phyloP scores from a whole-genome alignment of 495 filamentous ascomycete species.

The Aspergillus ostianus region DNA sequence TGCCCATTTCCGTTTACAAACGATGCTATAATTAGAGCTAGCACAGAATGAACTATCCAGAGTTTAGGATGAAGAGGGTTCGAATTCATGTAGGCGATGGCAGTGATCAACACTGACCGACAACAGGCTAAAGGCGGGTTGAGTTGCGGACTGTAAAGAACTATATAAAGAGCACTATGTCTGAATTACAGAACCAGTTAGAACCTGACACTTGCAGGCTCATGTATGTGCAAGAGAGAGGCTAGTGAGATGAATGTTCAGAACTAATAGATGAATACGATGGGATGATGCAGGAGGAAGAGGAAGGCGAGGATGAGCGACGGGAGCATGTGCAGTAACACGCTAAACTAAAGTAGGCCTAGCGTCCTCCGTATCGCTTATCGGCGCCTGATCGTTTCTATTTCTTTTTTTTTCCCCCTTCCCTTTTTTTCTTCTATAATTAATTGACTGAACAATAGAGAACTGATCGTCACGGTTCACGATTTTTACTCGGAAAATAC shows the following conservation, averaged over 20 bases:
- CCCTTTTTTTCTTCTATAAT: conserved; percentile 9
- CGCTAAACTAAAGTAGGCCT: conserved; percentile 7
- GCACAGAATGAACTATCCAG: conserved; percentile 10
- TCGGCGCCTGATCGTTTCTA: conserved; percentile 9
- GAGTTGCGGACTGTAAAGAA: background rate
- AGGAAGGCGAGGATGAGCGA: background rate
- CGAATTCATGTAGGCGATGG: background rate
- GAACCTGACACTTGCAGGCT: background rate
- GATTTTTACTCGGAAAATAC: background rate
- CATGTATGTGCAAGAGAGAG: background rate
- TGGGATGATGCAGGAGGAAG: background rate
- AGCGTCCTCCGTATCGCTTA: conserved; percentile 22
- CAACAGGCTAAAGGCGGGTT: background rate
- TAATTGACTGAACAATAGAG: background rate
- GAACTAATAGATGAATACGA: background rate
- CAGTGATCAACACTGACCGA: background rate
- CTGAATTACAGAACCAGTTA: background rate
- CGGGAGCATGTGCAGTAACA: background rate
- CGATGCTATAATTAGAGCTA: conserved; percentile 16
- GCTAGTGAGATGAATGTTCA: background rate
- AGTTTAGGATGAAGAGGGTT: background rate
- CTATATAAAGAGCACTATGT: background rate
- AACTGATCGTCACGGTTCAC: background rate
- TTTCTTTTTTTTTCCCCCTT: conserved; percentile 13
- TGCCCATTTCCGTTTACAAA: conserved; percentile 26